Percentiles rank a stretch among this genome's conserved stretches.
phyloP scores from a whole-genome alignment of 495 filamentous ascomycete genomes.

The Penicillium lividum region DNA sequence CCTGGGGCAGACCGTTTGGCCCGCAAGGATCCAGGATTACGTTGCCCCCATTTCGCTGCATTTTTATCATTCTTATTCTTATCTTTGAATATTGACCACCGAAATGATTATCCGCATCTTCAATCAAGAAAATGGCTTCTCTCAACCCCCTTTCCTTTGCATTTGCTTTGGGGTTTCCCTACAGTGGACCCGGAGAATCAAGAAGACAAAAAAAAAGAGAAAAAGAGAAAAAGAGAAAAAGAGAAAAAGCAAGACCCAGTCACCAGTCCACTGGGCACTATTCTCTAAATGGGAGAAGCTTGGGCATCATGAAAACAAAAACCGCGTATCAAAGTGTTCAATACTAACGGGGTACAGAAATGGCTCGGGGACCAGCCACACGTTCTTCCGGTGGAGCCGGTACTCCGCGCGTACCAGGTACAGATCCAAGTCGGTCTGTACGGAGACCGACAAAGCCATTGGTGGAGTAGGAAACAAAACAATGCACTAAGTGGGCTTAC shows the following conservation, averaged over 20 bases:
- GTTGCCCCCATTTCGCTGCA: slow-evolving; percentile 1
- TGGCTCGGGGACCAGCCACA: background rate
- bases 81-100: background rate
- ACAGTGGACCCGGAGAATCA: slow-evolving; percentile 10
- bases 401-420: slow-evolving; percentile 15
- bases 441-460: slow-evolving; percentile 22
- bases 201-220: background rate
- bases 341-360: slow-evolving; percentile 7
- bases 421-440: slow-evolving; percentile 5
- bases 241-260: background rate
- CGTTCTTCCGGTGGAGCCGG: slow-evolving; percentile 6
- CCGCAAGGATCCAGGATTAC: slow-evolving; percentile 19
- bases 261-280: slow-evolving; percentile 4
- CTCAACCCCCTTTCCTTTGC: background rate
- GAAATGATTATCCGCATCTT: background rate
- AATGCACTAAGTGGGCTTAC: slow-evolving; percentile 12
- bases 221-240: background rate
- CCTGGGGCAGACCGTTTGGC: slow-evolving; percentile 35
- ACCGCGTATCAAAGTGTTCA: slow-evolving; percentile 14
- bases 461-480: slow-evolving; percentile 7
- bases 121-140: background rate
- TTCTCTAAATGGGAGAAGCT: slow-evolving; percentile 17
- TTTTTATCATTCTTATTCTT: background rate
- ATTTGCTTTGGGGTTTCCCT: too few relatives aligned
- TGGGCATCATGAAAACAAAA: slow-evolving; percentile 26